Percentiles rank a stretch among this genome's conserved stretches.
These are phyloP conservation scores for Erythrophleum ivorense DNA, from an alignment of 331 rosid species.

Conservation along the genomic window DNA sequence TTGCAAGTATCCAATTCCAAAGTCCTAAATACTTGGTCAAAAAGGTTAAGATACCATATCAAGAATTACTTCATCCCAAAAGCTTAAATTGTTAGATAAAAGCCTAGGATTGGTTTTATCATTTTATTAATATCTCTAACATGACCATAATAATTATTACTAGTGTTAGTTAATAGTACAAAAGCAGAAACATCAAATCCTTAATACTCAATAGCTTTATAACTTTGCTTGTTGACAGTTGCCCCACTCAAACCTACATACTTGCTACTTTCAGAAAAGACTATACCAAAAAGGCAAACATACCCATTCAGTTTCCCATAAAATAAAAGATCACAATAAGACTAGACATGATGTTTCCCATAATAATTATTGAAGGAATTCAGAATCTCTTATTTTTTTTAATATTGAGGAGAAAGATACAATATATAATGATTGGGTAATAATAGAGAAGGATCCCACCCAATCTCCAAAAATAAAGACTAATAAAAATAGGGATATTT, in stretches of 20 bases:
- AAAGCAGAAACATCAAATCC: background rate
- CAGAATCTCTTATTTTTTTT: too few species aligned
- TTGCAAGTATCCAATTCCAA: background rate
- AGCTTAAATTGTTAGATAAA: background rate
- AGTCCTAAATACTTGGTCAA: background rate
- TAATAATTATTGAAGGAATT: background rate
- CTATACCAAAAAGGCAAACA: conserved; percentile 5
- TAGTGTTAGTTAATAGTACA: background rate
- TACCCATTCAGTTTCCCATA: background rate
- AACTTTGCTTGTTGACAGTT: background rate
- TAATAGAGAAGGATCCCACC: too few species aligned
- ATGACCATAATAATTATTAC: background rate
- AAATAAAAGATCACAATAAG: conserved; percentile 5
- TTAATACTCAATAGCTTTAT: background rate
- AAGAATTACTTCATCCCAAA: background rate
- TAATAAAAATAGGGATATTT: too few species aligned
- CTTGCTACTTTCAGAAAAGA: background rate
- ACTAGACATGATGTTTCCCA: conserved; percentile 15
- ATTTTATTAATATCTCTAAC: background rate
- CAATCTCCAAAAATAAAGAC: too few species aligned
- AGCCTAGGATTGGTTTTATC: background rate
- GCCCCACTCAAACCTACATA: background rate
- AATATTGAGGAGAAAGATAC: too few species aligned
- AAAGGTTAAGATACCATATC: background rate
- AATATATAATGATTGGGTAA: too few species aligned